phyloP scores from a whole-genome alignment of 257 asterid species.

The Solanum ossicruentum region DNA sequence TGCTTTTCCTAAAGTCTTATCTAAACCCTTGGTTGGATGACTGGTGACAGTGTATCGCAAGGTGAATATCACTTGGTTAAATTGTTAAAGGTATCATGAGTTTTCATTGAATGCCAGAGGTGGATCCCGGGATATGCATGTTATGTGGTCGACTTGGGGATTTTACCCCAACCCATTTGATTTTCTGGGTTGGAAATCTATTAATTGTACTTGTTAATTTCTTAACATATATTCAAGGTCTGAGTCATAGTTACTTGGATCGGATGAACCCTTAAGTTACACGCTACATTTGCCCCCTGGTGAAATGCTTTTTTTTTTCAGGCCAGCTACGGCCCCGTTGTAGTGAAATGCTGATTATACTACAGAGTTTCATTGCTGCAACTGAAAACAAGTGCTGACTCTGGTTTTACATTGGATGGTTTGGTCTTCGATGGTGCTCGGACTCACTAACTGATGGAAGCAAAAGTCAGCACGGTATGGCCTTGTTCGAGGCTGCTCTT shows the following conservation, averaged over 20 bases:
- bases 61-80: background rate
- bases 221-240: background rate
- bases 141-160: background rate
- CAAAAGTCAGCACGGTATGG: background rate
- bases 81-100: background rate
- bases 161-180: background rate
- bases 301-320: background rate
- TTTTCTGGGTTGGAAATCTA: background rate
- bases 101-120: background rate
- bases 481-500: background rate
- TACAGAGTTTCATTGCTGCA: background rate
- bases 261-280: background rate
- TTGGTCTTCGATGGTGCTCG: background rate
- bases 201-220: background rate
- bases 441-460: background rate
- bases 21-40: background rate
- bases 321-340: background rate
- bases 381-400: background rate
- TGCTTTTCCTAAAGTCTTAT: background rate
- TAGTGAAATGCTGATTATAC: background rate
- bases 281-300: background rate
- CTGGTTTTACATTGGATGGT: background rate
- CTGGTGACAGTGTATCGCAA: background rate
- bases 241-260: background rate
- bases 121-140: background rate